Evolutionary conservation across 768 basidiomycete genomes (phyloP), one percentile per base, ranked within the genome.

Genomic region (Lactarius vividus): DNA sequence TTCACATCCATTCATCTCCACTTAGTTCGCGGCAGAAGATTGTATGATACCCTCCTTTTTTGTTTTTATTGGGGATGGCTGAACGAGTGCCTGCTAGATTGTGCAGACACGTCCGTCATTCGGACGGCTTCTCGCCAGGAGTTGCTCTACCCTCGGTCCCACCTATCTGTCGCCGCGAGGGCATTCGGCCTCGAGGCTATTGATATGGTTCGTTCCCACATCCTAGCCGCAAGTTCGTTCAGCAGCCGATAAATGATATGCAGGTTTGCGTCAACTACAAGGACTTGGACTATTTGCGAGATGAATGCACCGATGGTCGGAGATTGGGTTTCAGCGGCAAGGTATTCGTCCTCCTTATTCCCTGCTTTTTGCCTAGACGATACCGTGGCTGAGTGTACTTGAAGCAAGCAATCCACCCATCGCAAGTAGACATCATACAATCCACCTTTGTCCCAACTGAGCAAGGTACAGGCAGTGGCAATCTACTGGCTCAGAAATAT

Each of bases 381-480:
- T 16, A 29, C 39, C 16, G 28, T n/a, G 40, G 28, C 31, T 26
- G 31, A 39, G 33, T 20, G 0, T 28, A 37, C 11, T 26, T 61
- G 23, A 74, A 94, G 92, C 96, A 98, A 94, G 93, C 91, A 2
- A 96, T 98, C 46, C 96, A 98, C 75, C 96, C 96, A 0, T 78
- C 79, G 29, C 96, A 98, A 75, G 84, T 96, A 4, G 82, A 83
- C 39, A 80, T 83, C 8, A 91, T 96, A 29, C 91, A 96, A 66
- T 77, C 82, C 7, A 87, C 88, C 0, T 98, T 90, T 74, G 84
- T 92, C 0, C 95, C 95, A 0, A 86, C 86, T 0, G 74, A 79
- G 20, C 76, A 85, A 77, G 93, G 94, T 88, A 71, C 37, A 74
- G 26, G 35, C 68, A n/a, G 28, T 31, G 28, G 20, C 35, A 56